A percentile compares a stretch with the other conserved stretches of the same genome.
Conservation (phyloP, 768 basidiomycete species). For the Leccinum truebloodii region DNA sequence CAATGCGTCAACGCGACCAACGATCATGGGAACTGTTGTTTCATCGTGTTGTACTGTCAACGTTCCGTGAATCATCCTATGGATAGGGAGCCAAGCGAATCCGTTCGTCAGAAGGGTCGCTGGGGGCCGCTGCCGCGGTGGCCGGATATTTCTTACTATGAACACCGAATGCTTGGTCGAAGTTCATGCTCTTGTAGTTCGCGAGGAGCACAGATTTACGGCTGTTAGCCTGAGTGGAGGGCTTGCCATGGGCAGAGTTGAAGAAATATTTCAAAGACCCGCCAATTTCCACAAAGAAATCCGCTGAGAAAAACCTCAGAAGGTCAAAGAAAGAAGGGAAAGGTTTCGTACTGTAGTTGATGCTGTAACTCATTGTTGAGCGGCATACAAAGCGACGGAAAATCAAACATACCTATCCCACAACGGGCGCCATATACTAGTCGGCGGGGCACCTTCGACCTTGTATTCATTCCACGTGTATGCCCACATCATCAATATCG, state of each 20-base stretch:
- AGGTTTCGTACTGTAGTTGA: conserved; percentile 45
- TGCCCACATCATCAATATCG: conserved; percentile 79
- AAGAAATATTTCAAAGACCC: conserved; percentile 64
- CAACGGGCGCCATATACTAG: conserved; percentile 67
- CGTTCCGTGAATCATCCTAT: conserved; percentile 12
- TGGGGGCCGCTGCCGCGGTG: conserved; percentile 6
- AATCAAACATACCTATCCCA: conserved; percentile 52
- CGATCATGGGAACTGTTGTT: not conserved
- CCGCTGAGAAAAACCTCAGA: conserved; percentile 41
- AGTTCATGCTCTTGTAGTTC: conserved; percentile 33
- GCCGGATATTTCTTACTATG: conserved; percentile 21
- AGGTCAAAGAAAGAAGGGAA: not conserved
- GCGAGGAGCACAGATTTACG: conserved; percentile 23
- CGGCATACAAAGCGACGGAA: not conserved
- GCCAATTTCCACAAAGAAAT: conserved; percentile 67
- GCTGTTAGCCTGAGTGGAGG: conserved; percentile 20
- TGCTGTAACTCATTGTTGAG: conserved; percentile 30
- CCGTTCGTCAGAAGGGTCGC: conserved; percentile 36
- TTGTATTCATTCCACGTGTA: conserved; percentile 73
- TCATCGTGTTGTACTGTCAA: conserved; percentile 7
- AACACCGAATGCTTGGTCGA: conserved; percentile 43
- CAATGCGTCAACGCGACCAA: not conserved
- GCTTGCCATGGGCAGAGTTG: conserved; percentile 37
- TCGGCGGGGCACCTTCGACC: conserved; percentile 42
- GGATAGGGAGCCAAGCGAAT: conserved; percentile 42